Evolutionary conservation across 139 green algal genomes (phyloP), one percentile per base, ranked within the genome.

Genomic region (Chlamydomonas applanata): DNA sequence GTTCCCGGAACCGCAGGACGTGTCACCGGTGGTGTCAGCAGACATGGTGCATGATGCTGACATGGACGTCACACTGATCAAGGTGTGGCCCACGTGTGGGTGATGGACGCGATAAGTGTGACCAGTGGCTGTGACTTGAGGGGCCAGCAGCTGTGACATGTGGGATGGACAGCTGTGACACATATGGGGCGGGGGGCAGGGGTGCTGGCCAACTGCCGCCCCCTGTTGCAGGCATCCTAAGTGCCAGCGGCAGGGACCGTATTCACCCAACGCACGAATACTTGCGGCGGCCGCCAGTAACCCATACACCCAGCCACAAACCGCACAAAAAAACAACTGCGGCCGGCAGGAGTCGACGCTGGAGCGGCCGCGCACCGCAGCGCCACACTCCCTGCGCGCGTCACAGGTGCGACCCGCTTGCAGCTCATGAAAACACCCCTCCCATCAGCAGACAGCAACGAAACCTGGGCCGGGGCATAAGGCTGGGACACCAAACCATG

Each of bases 271-370:
- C n/a, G n/a, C n/a, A n/a, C n/a, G n/a, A n/a, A n/a, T n/a, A n/a
- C n/a, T n/a, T n/a, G n/a, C n/a, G n/a, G n/a, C n/a, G n/a, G n/a
- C n/a, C n/a, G n/a, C n/a, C n/a, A n/a, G n/a, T n/a, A n/a, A n/a
- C n/a, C n/a, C n/a, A n/a, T n/a, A n/a, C n/a, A n/a, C n/a, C n/a
- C n/a, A n/a, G n/a, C n/a, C n/a, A n/a, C n/a, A n/a, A n/a, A n/a
- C n/a, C n/a, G n/a, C n/a, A n/a, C n/a, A n/a, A n/a, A n/a, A n/a
- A n/a, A n/a, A n/a, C n/a, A n/a, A n/a, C n/a, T n/a, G n/a, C n/a
- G n/a, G n/a, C n/a, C n/a, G n/a, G 59, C 67, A 25, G 67, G 35
- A 61, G 67, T 73, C 40, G 3, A 73, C 40, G 67, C 59, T 25
- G 67, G 67, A 17, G 67, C 59, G 45, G 40, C 67, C 19, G 35